phyloP scores from a whole-genome alignment of 352 stramenopile species.

The Blastocystis sp. region DNA sequence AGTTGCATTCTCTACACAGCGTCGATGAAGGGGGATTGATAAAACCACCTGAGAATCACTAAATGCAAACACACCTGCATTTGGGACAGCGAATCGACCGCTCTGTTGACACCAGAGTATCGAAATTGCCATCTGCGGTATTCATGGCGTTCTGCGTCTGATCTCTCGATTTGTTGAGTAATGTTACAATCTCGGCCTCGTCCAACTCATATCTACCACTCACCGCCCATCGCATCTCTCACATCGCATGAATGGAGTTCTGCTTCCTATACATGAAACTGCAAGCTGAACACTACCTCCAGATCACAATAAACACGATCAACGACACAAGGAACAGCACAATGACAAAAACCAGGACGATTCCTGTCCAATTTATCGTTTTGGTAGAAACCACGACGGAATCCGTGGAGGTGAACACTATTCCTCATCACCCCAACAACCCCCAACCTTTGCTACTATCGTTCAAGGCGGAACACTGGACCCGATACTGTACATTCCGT shows the following conservation, averaged over 20 bases:
- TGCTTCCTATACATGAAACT: background rate
- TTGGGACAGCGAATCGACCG: conserved; percentile 27
- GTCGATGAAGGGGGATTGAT: conserved; percentile 34
- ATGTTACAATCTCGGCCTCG: conserved; percentile 40
- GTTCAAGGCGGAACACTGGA: conserved; percentile 45
- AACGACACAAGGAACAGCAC: background rate
- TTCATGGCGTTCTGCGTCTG: background rate
- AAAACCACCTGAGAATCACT: conserved; percentile 16
- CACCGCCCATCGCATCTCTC: background rate
- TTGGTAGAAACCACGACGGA: background rate
- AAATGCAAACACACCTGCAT: background rate
- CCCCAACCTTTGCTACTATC: conserved; percentile 23
- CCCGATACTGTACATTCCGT: background rate
- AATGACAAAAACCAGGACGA: background rate
- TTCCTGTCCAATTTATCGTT: background rate
- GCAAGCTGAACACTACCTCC: background rate
- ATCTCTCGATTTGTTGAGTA: conserved; percentile 19
- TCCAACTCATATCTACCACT: conserved; percentile 45
- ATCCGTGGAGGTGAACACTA: conserved; percentile 34
- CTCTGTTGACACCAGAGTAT: background rate
- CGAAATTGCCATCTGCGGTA: background rate
- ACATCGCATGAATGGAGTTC: background rate
- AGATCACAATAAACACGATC: background rate
- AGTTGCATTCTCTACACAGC: conserved; percentile 47
- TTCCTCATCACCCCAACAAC: background rate